Evolutionary conservation across 768 basidiomycete genomes (phyloP), one percentile per base, ranked within the genome.

Genomic region (Lyophyllum shimeji): DNA sequence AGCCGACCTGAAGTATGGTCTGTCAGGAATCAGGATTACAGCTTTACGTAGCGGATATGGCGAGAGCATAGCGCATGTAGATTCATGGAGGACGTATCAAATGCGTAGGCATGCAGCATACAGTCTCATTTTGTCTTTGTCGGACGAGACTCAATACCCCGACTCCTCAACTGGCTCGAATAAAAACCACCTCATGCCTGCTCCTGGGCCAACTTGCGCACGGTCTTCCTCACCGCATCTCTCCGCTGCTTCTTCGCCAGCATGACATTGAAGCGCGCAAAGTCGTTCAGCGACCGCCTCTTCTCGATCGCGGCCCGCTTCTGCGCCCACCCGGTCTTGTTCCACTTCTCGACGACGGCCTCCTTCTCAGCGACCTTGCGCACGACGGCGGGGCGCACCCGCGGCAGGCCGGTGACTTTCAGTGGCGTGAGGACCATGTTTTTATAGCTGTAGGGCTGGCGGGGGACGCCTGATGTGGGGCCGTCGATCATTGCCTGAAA

Each of bases 401-500:
- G 93, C 68, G 95, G 93, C 47, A 99, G 86, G 58, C 84, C 84
- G 59, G 85, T 82, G 64, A 98, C 79, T 64, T 83, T 78, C 73
- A 95, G 79, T 55, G 91, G 89, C 20, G 95, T 98, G 69, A 99
- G 90, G 69, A 87, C 83, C 66, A 98, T 82, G 76, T 97, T 88
- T 71, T 90, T 90, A 86, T 90, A 98, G 62, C 92, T 84, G 80
- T 86, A 91, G 24, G 89, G 69, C 75, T 97, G 96, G 66, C 97
- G 93, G 63, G 96, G 89, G 52, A 99, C 95, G 59, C 81, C 85
- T 56, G 95, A 93, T 33, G 83, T 82, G 52, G 97, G 95, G 45
- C 95, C 95, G 75, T 98, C 96, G 67, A 98, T 85, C 70, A 99
- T 85, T 31, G 95, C 96, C 96, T 98, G 29, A 5, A 29, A 66